A percentile compares a stretch with the other conserved stretches of the same genome.
Evolutionary conservation across 352 stramenopile genomes (phyloP).

Genomic region (Blastocystis sp.): DNA sequence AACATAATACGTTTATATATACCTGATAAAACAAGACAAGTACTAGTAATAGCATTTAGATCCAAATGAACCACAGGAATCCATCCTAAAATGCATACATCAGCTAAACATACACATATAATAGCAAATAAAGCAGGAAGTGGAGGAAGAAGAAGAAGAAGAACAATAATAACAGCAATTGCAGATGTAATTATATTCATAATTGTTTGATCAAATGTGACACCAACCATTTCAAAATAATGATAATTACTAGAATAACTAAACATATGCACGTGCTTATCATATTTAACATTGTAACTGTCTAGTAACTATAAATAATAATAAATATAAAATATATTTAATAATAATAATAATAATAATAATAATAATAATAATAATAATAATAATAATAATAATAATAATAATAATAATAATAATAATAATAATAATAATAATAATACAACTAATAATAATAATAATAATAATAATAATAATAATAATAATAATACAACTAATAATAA

Average conservation of each 20-base stretch:
- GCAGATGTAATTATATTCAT: slow-evolving; percentile 23
- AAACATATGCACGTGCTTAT: not conserved
- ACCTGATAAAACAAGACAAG: slow-evolving; percentile 30
- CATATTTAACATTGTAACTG: slow-evolving; percentile 19
- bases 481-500: too few species aligned
- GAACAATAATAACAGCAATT: slow-evolving; percentile 15
- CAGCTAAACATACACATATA: slow-evolving; percentile 3
- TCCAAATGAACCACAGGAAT: slow-evolving; percentile 11
- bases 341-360: too few species aligned
- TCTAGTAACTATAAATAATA: not conserved
- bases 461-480: too few species aligned
- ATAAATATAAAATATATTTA: too few species aligned
- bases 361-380: too few species aligned
- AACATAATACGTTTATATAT: too few species aligned
- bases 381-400: too few species aligned
- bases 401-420: too few species aligned
- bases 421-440: too few species aligned
- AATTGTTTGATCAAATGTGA: slow-evolving; percentile 27
- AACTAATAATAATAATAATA: too few species aligned
- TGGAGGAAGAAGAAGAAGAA: slow-evolving; percentile 4
- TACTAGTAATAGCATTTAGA: slow-evolving; percentile 28
- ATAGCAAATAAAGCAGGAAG: slow-evolving; percentile 9
- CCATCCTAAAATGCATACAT: slow-evolving; percentile 29
- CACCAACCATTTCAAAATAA: slow-evolving; percentile 34
- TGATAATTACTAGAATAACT: slow-evolving; percentile 18